These are phyloP conservation scores for Ilyonectria mors-panacis DNA, from an alignment of 2,329 filamentous ascomycete species.

Conservation along the genomic window DNA sequence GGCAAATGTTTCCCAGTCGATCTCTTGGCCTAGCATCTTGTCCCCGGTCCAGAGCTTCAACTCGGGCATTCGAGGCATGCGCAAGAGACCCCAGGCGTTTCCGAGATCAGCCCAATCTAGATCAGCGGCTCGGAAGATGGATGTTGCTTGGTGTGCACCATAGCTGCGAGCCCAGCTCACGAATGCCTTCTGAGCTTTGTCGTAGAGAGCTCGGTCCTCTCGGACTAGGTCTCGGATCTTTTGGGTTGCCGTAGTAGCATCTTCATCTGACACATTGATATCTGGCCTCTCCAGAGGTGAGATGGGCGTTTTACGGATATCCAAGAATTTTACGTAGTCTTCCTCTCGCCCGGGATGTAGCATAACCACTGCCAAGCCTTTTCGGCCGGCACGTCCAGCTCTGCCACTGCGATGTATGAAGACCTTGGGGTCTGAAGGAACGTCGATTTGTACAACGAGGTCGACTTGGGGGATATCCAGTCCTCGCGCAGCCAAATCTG, in stretches of 20 bases:
- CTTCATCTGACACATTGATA: conserved; percentile 70
- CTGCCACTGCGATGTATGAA: conserved; percentile 95
- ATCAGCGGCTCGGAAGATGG: conserved; percentile 88
- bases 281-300: conserved; percentile 70
- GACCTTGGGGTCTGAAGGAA: conserved; percentile 87
- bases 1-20: conserved; percentile 77
- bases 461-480: conserved; percentile 94
- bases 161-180: conserved; percentile 95
- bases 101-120: conserved; percentile 89
- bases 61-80: conserved; percentile 95
- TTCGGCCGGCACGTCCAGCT: conserved; percentile 89
- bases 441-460: conserved; percentile 90
- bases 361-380: conserved; percentile 88
- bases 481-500: conserved; percentile 91
- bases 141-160: conserved; percentile 89
- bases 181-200: conserved; percentile 92
- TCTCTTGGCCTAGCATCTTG: conserved; percentile 71
- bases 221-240: conserved; percentile 73
- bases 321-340: conserved; percentile 90
- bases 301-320: conserved; percentile 89
- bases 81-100: conserved; percentile 87
- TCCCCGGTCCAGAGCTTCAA: conserved; percentile 81
- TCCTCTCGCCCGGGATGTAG: conserved; percentile 89
- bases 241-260: conserved; percentile 71
- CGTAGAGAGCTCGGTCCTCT: conserved; percentile 74